Evolutionary conservation across 495 filamentous ascomycete species (phyloP).

Genomic region (Hypoxylon intermedium): DNA sequence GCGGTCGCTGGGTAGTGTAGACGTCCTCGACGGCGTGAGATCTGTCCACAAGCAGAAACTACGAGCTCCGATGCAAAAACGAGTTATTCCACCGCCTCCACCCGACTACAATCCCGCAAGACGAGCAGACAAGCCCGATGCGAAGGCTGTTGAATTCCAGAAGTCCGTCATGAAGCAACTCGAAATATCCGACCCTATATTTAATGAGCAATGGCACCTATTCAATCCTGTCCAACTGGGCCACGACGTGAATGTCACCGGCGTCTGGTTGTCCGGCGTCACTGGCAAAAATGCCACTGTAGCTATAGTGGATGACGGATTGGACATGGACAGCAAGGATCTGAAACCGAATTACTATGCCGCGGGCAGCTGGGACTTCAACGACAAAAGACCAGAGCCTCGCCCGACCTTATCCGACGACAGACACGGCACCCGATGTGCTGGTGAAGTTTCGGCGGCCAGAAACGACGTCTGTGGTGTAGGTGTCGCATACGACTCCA

Average conservation of each 20-base stretch:
- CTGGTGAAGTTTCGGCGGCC: slow-evolving; percentile 89
- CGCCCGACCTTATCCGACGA: slow-evolving; percentile 82
- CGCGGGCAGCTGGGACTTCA: slow-evolving; percentile 93
- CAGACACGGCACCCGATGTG: slow-evolving; percentile 89
- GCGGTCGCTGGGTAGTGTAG: slow-evolving; percentile 57
- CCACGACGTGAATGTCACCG: slow-evolving; percentile 94
- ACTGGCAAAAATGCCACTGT: slow-evolving; percentile 89
- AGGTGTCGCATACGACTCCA: slow-evolving; percentile 91
- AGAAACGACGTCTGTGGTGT: slow-evolving; percentile 94
- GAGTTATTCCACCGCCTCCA: slow-evolving; percentile 61
- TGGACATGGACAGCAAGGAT: slow-evolving; percentile 97
- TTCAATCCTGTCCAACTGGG: slow-evolving; percentile 81
- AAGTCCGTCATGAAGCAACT: slow-evolving; percentile 67
- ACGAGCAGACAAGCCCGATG: slow-evolving; percentile 47
- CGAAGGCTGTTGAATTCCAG: slow-evolving; percentile 62
- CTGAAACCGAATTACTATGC: slow-evolving; percentile 91
- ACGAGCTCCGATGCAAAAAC: slow-evolving; percentile 75
- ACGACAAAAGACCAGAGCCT: slow-evolving; percentile 79
- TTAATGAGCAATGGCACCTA: slow-evolving; percentile 93
- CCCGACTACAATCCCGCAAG: slow-evolving; percentile 17
- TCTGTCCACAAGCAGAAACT: slow-evolving; percentile 84
- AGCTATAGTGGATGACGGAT: slow-evolving; percentile 92
- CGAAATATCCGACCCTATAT: slow-evolving; percentile 86
- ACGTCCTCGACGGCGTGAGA: slow-evolving; percentile 74
- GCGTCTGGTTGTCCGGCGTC: slow-evolving; percentile 87